phyloP scores from a whole-genome alignment of 2,329 filamentous ascomycete genomes.

The Gremmenia infestans region DNA sequence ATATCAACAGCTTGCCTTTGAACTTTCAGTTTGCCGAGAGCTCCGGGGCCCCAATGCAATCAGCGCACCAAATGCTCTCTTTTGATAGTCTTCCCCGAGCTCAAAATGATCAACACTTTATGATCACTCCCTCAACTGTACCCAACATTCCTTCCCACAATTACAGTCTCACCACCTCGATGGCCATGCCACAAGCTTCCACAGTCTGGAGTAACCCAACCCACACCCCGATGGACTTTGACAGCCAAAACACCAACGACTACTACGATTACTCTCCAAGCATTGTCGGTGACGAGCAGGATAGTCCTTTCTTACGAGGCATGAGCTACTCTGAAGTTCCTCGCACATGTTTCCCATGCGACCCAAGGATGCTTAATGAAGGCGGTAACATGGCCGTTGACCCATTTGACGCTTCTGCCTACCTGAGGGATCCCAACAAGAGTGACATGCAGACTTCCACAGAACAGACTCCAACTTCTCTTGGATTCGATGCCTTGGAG shows the following conservation, averaged over 20 bases:
- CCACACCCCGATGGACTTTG: slow-evolving; percentile 11
- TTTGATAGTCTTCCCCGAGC: slow-evolving; percentile 25
- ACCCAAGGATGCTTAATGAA: slow-evolving; percentile 11
- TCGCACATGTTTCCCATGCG: slow-evolving; percentile 18
- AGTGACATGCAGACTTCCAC: not conserved
- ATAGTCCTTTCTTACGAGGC: slow-evolving; percentile 2
- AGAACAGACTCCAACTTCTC: not conserved
- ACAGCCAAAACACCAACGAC: slow-evolving; percentile 14
- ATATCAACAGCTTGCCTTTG: slow-evolving; percentile 20
- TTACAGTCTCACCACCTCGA: slow-evolving; percentile 17
- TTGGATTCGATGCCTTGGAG: slow-evolving; percentile 8
- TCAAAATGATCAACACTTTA: slow-evolving; percentile 20
- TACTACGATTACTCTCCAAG: slow-evolving; percentile 21
- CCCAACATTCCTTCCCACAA: slow-evolving; percentile 11
- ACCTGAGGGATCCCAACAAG: slow-evolving; percentile 14
- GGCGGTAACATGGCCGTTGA: slow-evolving; percentile 11
- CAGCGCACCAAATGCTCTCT: slow-evolving; percentile 18
- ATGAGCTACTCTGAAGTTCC: slow-evolving; percentile 13
- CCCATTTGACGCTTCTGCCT: slow-evolving; percentile 12
- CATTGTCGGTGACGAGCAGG: slow-evolving; percentile 13
- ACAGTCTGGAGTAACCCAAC: slow-evolving; percentile 15
- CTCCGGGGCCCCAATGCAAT: slow-evolving; percentile 12
- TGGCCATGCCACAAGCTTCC: slow-evolving; percentile 18
- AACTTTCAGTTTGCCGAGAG: slow-evolving; percentile 21
- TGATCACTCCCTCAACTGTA: slow-evolving; percentile 15